Base-by-base conservation (phyloP, 768 basidiomycete species). In the Cyclocybe cylindracea region DNA sequence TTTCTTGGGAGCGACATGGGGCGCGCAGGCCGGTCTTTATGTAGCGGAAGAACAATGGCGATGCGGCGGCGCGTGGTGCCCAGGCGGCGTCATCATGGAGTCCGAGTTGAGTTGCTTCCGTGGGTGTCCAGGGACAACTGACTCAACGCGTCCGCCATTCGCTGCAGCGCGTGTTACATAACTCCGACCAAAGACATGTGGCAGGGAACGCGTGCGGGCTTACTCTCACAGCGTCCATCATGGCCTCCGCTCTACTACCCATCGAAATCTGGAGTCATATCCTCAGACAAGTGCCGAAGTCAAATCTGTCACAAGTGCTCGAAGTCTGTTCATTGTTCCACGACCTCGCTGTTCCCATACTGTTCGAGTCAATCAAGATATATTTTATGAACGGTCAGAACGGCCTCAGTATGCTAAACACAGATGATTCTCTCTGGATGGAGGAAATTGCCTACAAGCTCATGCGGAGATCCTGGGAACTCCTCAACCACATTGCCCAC, bases 391-490 rank as follows among this genome's bases (percentile, higher is more conserved):
- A 67, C 18, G 64, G 64, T 7, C 53, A 57, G 13, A 51, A 54
- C 7, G 69, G 58, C 1, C 51, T 57, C 42, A 45, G 51, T 16
- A 68, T 70, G 64, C 62, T 71, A 19, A 70, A 71, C 51, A 68
- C 70, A 34, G 52, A 58, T 18, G 55, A 66, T 34, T 39, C 59
- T 9, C 54, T 62, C 7, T 69, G 69, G 53, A 60, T 64, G 13
- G 55, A 63, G 10, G 65, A 70, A 41, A 58, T 61, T 10, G 60
- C 70, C 10, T 50, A 53, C 32, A 66, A 60, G 40, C 53, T 73
- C n/a, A 68, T 71, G 61, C 53, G 63, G 50, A 69, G 62, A 16
- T 74, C 73, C 7, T 77, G 71, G 70, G 73, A 72, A 48, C 61
- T 74, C 31, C 68, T 75, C 39, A 63, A 70, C 39, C 67, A 66